phyloP scores from a whole-genome alignment of 2,329 filamentous ascomycete genomes.

The Magnaporthiopsis incrustans region DNA sequence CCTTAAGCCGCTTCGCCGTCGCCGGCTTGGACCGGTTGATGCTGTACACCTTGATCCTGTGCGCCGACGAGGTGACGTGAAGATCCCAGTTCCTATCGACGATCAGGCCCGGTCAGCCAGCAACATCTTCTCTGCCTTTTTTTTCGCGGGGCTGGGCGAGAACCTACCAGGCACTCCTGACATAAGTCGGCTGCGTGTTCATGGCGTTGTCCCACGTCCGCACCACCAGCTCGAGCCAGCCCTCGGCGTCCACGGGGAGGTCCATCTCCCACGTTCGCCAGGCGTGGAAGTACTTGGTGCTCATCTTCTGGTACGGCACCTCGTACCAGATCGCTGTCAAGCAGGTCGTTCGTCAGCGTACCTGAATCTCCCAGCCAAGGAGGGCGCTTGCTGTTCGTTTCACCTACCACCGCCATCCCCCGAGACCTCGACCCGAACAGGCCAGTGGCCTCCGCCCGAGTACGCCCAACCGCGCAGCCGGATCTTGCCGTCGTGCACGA shows the following conservation, averaged over 20 bases:
- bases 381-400: background rate
- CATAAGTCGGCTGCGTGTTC: constrained; percentile 50
- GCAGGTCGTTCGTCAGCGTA: background rate
- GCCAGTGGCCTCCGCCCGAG: constrained; percentile 49
- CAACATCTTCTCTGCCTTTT: too few species aligned
- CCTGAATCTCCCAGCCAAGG: background rate
- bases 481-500: constrained; percentile 53
- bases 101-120: background rate
- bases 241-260: constrained; percentile 53
- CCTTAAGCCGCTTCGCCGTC: constrained; percentile 41
- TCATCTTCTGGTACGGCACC: constrained; percentile 51
- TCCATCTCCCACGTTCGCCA: constrained; percentile 60
- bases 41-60: constrained; percentile 54
- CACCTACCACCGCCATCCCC: constrained; percentile 43
- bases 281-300: constrained; percentile 51
- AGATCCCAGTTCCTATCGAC: constrained; percentile 51
- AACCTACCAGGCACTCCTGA: constrained; percentile 41
- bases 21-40: constrained; percentile 43
- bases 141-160: background rate
- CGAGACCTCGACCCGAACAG: constrained; percentile 55
- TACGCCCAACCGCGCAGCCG: constrained; percentile 50
- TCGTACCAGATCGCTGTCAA: constrained; percentile 45
- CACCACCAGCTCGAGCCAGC: constrained; percentile 51
- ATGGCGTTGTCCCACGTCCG: constrained; percentile 55
- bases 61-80: constrained; percentile 55